Evolutionary conservation across 352 stramenopile genomes (phyloP).

Genomic region (Halophytophthora polymorphica): DNA sequence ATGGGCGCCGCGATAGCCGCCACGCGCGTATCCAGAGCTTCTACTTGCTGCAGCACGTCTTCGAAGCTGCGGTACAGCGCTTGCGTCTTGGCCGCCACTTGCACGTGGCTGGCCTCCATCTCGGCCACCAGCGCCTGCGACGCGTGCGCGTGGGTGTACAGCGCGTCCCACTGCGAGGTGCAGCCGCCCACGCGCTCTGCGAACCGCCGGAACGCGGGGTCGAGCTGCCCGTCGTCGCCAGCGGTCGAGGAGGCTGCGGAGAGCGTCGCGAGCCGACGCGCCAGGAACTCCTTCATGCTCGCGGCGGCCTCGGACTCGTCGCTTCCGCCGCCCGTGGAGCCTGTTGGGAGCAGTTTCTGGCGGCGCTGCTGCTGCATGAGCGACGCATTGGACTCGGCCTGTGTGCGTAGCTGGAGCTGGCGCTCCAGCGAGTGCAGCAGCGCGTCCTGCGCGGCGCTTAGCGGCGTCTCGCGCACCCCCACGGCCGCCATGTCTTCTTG

Average conservation of each 20-base stretch:
- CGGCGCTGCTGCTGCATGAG: constrained; percentile 26
- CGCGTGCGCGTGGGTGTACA: constrained; percentile 55
- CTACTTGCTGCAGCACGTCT: constrained; percentile 55
- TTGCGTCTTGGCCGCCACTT: constrained; percentile 71
- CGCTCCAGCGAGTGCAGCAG: constrained; percentile 61
- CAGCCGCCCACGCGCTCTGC: constrained; percentile 28
- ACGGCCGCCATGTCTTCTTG: too few relatives aligned
- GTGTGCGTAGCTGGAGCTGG: constrained; percentile 46
- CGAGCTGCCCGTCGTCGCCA: constrained; percentile 3
- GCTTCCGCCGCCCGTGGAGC: too few relatives aligned
- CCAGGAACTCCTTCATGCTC: constrained; percentile 47
- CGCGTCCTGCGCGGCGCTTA: constrained; percentile 45
- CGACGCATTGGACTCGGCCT: constrained; percentile 42
- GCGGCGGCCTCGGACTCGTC: constrained; percentile 1
- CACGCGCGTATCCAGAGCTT: constrained; percentile 58
- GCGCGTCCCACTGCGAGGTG: constrained; percentile 30
- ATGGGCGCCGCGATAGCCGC: constrained; percentile 60
- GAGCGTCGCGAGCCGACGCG: constrained; percentile 4
- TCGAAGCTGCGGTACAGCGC: constrained; percentile 80
- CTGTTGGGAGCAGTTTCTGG: background rate
- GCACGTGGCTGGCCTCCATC: constrained; percentile 79
- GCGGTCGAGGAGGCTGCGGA: background rate
- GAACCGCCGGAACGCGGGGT: constrained; percentile 29
- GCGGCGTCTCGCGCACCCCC: constrained; percentile 38
- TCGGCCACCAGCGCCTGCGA: constrained; percentile 68